Base-by-base conservation (phyloP, 225 moss, liverwort and hornwort species). In the Takakia lepidozioides region DNA sequence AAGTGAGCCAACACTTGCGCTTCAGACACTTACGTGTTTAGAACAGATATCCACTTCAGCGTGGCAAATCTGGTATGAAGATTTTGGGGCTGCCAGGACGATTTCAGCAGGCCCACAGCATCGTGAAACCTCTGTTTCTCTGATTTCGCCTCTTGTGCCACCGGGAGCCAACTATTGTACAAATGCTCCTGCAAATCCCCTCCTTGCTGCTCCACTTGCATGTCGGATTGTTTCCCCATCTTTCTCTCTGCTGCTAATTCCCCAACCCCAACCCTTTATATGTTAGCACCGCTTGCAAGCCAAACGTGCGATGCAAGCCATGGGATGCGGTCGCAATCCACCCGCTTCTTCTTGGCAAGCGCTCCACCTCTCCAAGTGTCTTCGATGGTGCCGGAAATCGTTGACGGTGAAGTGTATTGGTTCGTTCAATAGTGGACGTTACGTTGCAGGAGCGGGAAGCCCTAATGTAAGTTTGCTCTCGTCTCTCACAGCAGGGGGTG, bases 121-220 rank as follows among this genome's bases (percentile, higher is more conserved):
- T 74, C 67, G 64, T 83, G 87, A 4, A 99, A 91, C 74, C 79
- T 86, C 34, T 67, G 80, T 6, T 74, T 85, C 63, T 91, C 91
- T 21, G 66, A 73, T 35, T 72, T 78, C 41, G 75, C 76, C 54
- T 85, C 91, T 56, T 87, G 46, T n/a, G 81, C 67, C 44, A 83
- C 68, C 57, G 98, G 98, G 66, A 99, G 81, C 91, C 98, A 91
- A 23, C 85, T 76, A 82, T 91, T 91, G 54, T 60, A 99, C 44
- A 70, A 53, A 58, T 91, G 84, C 72, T 64, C 57, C 36, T 35
- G 74, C 67, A 74, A 63, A 71, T 80, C 80, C 74, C 70, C 74
- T 22, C 7, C 32, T 29, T 20, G 8, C 7, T 46, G 18, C 29
- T 44, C 29, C 39, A 24, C 11, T 49, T 17, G 18, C 16, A 43